Evolutionary conservation across 257 asterid genomes (phyloP), one percentile per base, ranked within the genome.

Genomic region (Salvia splendens): DNA sequence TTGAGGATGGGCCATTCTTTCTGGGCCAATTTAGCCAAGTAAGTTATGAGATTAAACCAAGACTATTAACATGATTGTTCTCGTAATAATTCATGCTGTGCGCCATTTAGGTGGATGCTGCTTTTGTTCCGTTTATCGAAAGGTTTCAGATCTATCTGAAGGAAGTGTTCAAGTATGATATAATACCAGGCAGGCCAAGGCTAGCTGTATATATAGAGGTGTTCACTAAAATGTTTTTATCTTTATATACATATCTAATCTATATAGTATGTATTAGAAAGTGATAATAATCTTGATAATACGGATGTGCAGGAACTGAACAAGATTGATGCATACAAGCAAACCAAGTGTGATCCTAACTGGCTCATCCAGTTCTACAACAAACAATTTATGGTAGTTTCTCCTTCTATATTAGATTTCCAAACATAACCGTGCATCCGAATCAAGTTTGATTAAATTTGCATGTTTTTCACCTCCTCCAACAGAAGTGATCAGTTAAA

Each of bases 11-110:
- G 0, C 89, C 88, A 12, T 89, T 89, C 80, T 81, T 89, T 79
- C 83, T 89, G 2, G 90, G 95, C 3, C 82, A 82, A 15, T 78
- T 89, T 45, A 86, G 96, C 72, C 82, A 67, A 65, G 91, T 78
- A 52, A 69, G 72, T 47, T 40, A 35, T 0, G 20, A 33, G 17
- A 5, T 16, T 10, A 15, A 33, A 12, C 15, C 45, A 33, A 12
- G 24, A n/a, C 8, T 35, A 33, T 33, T 33, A 4, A 33, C 38
- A 33, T 5, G 30, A 33, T 33, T 33, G 38, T 33, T 33, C 38
- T 55, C 24, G 1, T 9, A 9, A 48, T 45, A 36, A 57, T 64
- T 64, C 57, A 16, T 54, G 61, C 17, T 15, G 64, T 55, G 49
- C 47, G 49, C 8, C 6, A 0, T 66, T 43, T 67, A 84, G 89